phyloP scores from a whole-genome alignment of 805 yeast species.

The Wickerhamomyces xylosicus region DNA sequence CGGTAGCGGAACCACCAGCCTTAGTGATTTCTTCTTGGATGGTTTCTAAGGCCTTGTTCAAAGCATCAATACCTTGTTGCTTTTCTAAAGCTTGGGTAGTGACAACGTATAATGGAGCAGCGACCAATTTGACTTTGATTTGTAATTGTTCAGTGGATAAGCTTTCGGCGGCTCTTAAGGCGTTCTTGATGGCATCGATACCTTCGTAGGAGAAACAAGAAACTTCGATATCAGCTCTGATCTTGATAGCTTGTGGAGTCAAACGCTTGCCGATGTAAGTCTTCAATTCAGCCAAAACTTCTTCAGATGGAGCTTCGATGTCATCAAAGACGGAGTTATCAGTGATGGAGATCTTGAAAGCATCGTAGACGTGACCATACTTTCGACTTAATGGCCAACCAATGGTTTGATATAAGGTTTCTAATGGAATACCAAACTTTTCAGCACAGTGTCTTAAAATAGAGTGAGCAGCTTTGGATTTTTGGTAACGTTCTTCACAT shows the following conservation, averaged over 20 bases:
- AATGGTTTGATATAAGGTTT: slow-evolving; percentile 72
- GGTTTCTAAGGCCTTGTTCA: slow-evolving; percentile 71
- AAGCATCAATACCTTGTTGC: slow-evolving; percentile 70
- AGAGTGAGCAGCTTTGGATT: slow-evolving; percentile 96
- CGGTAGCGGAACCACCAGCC: slow-evolving; percentile 79
- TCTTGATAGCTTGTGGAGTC: slow-evolving; percentile 96
- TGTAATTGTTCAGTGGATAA: slow-evolving; percentile 77
- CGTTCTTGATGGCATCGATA: slow-evolving; percentile 89
- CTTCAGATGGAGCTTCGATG: slow-evolving; percentile 59
- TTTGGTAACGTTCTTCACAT: slow-evolving; percentile 96
- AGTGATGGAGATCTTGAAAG: slow-evolving; percentile 91
- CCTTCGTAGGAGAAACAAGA: slow-evolving; percentile 97
- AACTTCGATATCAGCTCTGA: slow-evolving; percentile 97
- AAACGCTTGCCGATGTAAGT: slow-evolving; percentile 83
- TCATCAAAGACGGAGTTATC: slow-evolving; percentile 79
- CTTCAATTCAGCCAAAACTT: slow-evolving; percentile 74
- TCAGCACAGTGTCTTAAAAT: slow-evolving; percentile 97
- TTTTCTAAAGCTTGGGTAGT: slow-evolving; percentile 92
- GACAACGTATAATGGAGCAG: slow-evolving; percentile 93
- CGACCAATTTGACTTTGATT: slow-evolving; percentile 89
- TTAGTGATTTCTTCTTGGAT: slow-evolving; percentile 60
- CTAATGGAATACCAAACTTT: slow-evolving; percentile 82
- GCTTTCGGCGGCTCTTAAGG: slow-evolving; percentile 79
- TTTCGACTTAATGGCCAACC: slow-evolving; percentile 97
- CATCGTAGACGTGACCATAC: slow-evolving; percentile 96